phyloP scores from a whole-genome alignment of 2,329 filamentous ascomycete genomes.

The Decorospora gaudefroyi region DNA sequence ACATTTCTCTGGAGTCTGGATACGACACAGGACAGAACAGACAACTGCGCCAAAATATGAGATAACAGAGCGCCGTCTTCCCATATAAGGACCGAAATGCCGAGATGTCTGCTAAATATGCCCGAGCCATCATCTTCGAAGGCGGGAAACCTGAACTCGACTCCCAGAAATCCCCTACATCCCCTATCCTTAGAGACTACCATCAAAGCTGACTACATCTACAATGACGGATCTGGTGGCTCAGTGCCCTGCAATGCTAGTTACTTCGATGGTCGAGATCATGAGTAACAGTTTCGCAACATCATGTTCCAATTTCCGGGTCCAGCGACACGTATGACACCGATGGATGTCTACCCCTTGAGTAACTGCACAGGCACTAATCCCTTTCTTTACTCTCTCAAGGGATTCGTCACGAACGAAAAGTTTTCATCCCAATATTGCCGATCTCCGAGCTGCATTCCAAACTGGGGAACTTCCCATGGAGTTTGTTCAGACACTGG shows the following conservation, averaged over 20 bases:
- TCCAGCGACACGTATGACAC: conserved; percentile 48
- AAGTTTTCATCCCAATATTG: conserved; percentile 58
- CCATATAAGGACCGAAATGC: conserved; percentile 51
- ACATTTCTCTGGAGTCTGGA: too few relatives aligned
- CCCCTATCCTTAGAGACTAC: conserved; percentile 47
- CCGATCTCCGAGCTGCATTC: conserved; percentile 55
- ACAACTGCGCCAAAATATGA: too few relatives aligned
- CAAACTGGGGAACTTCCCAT: conserved; percentile 45
- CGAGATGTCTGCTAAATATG: conserved; percentile 49
- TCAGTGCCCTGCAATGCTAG: conserved; percentile 35
- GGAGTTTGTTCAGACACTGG: conserved; percentile 56
- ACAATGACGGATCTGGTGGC: conserved; percentile 46
- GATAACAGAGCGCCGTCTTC: conserved; percentile 53
- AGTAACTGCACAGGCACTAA: conserved; percentile 54
- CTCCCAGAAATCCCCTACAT: conserved; percentile 55
- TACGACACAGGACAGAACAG: too few relatives aligned
- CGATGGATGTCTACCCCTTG: conserved; percentile 54
- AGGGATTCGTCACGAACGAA: conserved; percentile 55
- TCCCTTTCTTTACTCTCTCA: conserved; percentile 50
- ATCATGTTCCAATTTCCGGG: conserved; percentile 53
- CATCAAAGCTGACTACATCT: conserved; percentile 37
- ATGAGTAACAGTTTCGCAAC: conserved; percentile 46
- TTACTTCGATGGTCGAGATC: conserved; percentile 29
- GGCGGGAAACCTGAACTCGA: conserved; percentile 51
- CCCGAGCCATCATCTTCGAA: conserved; percentile 55